Base-by-base conservation (phyloP, 768 basidiomycete genomes). In the Clitopilus passeckerianus region DNA sequence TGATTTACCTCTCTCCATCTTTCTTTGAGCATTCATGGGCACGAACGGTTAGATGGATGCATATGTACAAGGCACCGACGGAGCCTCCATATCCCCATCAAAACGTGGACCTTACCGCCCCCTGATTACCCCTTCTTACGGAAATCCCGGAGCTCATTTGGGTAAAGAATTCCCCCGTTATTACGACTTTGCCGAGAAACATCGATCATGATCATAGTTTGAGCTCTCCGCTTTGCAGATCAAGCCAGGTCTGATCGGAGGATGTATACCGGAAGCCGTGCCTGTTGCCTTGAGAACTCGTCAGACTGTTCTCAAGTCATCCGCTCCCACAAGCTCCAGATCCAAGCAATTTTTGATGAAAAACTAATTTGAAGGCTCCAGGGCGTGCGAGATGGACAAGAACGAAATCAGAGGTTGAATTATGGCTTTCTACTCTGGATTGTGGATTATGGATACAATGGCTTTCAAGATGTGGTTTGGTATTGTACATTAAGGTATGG, bases 141-240 rank as follows among this genome's bases (percentile, higher is more conserved):
- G 46, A 22, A 50, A 50, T 50, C 46, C 46, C 46, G 46, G 46
- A 50, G 16, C 46, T 18, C 20, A 10, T 50, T 50, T 50, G 10
- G 46, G 46, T 9, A 50, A 20, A 9, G 46, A 20, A 20, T 50
- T 50, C 46, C 18, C 46, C 18, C 20, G 46, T 50, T 23, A 50
- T 50, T 18, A 18, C n/a, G 37, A 30, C 46, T 50, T 50, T 50
- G 46, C 46, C 46, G 46, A 50, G n/a, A 50, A 15, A 41, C 6
- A 20, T 50, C 46, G 46, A 50, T 50, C 46, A 50, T 50, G 46
- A 50, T 50, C 46, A 50, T 12, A 5, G 20, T 4, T 50, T 50
- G 46, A 50, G 46, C n/a, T 50, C 46, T 50, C 46, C 46, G 46
- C 46, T 50, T 46, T 50, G 46, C 46, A 50, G 46, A 50, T 50